Percentiles rank a stretch among this genome's conserved stretches.
Evolutionary conservation across 2,329 filamentous ascomycete genomes (phyloP).

Genomic region (Pseudodiploospora longispora): DNA sequence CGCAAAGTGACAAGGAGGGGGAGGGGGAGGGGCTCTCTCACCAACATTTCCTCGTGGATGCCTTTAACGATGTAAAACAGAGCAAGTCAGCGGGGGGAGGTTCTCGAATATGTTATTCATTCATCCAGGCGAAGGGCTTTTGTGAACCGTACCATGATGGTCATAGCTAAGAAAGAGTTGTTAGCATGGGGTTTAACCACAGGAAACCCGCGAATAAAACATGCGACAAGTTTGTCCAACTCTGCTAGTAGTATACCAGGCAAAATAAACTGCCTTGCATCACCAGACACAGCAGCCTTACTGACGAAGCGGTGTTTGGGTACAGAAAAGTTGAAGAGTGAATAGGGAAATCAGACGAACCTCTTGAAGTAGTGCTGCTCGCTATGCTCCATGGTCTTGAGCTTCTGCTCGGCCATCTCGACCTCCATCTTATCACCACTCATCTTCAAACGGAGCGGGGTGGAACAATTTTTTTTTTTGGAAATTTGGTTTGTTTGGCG

Average conservation of each 20-base stretch:
- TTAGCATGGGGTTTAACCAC: constrained; percentile 24
- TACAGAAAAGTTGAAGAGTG: too few relatives aligned
- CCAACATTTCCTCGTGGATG: constrained; percentile 97
- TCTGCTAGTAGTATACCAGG: too few relatives aligned
- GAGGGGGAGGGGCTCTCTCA: constrained; percentile 41
- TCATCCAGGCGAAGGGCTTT: background rate
- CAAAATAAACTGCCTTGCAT: too few relatives aligned
- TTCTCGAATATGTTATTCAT: constrained; percentile 1
- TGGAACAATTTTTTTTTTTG: background rate
- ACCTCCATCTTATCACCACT: constrained; percentile 48
- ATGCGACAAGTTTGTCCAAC: background rate
- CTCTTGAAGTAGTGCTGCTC: constrained; percentile 99
- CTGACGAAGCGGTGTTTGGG: too few relatives aligned
- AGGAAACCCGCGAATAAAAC: background rate
- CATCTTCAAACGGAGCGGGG: constrained; percentile 26
- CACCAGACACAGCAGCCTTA: too few relatives aligned
- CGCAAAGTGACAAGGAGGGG: constrained; percentile 9
- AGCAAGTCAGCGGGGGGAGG: constrained; percentile 10
- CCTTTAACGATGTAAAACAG: constrained; percentile 44
- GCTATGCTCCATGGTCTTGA: constrained; percentile 76
- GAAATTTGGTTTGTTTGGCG: too few relatives aligned
- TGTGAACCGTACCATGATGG: constrained; percentile 67
- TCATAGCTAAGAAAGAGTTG: constrained; percentile 63
- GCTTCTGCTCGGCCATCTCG: constrained; percentile 51
- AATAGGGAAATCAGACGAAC: constrained; percentile 35